Evolutionary conservation across 768 basidiomycete species (phyloP), one percentile per base, ranked within the genome.

Genomic region (Suillus subaureus): DNA sequence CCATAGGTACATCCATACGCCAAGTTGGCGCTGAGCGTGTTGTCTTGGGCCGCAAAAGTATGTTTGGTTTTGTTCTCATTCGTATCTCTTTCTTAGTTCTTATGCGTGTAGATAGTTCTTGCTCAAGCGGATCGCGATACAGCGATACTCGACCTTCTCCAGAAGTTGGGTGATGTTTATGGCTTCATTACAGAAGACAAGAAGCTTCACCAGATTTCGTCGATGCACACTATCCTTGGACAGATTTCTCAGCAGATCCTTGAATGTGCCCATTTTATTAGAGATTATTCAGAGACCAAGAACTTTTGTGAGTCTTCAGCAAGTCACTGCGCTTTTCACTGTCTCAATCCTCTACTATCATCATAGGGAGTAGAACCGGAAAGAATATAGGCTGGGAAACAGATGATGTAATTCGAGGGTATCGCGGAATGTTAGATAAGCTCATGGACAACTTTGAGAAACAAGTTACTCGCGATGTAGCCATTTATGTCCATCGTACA

Each of bases 181-280:
- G 49, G 47, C 21, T 65, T 65, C 42, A 31, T 67, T 12, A 31
- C 26, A n/a, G 26, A 47, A 51, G 62, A 40, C 43, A 45, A 49
- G 7, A 21, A n/a, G 21, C 47, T 66, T 35, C 23, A 6, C 21
- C 47, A 65, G n/a, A 43, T 65, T 13, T 33, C 12, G 39, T 66
- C 33, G 13, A 58, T 47, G 64, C 15, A 31, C 21, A 54, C 49
- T 13, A 65, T 58, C 5, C 13, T 64, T 35, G 35, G 35, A 35
- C 35, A 35, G 35, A 35, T 35, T 35, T 35, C 35, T 35, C 8
- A 35, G 35, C 54, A 56, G 37, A 60, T 45, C 23, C 26, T 43
- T 6, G 64, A 65, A 49, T 67, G 66, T 16, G 52, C 55, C 21
- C 12, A 67, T 28, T 67, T 67, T 43, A 61, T 65, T 26, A 26